phyloP scores from a whole-genome alignment of 257 asterid species.

The Gentiana dahurica region DNA sequence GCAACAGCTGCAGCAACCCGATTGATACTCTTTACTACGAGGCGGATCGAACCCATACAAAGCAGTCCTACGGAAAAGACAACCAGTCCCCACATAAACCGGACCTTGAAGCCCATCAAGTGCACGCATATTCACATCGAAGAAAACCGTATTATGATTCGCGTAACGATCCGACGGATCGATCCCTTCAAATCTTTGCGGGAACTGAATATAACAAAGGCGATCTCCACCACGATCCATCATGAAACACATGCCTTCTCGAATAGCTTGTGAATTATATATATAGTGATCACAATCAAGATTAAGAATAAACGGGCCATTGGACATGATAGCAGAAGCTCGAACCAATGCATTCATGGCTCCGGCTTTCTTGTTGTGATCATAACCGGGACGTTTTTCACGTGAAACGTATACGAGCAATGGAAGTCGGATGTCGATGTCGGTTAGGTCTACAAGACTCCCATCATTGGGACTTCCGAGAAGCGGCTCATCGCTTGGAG shows the following conservation, averaged over 20 bases:
- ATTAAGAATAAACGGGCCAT: slow-evolving; percentile 68
- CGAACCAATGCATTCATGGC: slow-evolving; percentile 81
- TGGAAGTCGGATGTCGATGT: slow-evolving; percentile 63
- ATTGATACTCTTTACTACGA: slow-evolving; percentile 43
- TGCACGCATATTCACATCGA: slow-evolving; percentile 70
- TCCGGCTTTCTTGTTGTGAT: slow-evolving; percentile 78
- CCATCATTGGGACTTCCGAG: slow-evolving; percentile 38
- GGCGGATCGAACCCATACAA: slow-evolving; percentile 74
- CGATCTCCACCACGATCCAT: slow-evolving; percentile 76
- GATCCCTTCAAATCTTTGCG: slow-evolving; percentile 67
- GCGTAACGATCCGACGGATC: slow-evolving; percentile 73
- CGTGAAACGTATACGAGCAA: slow-evolving; percentile 79
- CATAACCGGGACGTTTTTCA: slow-evolving; percentile 74
- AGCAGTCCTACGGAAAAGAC: slow-evolving; percentile 56
- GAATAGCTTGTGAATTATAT: slow-evolving; percentile 61
- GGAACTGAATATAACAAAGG: slow-evolving; percentile 63
- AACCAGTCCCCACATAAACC: slow-evolving; percentile 66
- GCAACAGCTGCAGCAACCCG: slow-evolving; percentile 41
- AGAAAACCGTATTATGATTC: slow-evolving; percentile 59
- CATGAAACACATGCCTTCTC: slow-evolving; percentile 84
- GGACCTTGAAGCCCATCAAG: slow-evolving; percentile 78
- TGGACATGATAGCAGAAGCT: slow-evolving; percentile 80
- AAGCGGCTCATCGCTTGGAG: slow-evolving; percentile 73
- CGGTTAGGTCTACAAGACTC: slow-evolving; percentile 31
- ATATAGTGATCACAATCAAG: slow-evolving; percentile 74